Percentiles rank a stretch among this genome's conserved stretches.
Evolutionary conservation across 148 eudicot genomes (phyloP).

Genomic region (Heliosperma pusillum): DNA sequence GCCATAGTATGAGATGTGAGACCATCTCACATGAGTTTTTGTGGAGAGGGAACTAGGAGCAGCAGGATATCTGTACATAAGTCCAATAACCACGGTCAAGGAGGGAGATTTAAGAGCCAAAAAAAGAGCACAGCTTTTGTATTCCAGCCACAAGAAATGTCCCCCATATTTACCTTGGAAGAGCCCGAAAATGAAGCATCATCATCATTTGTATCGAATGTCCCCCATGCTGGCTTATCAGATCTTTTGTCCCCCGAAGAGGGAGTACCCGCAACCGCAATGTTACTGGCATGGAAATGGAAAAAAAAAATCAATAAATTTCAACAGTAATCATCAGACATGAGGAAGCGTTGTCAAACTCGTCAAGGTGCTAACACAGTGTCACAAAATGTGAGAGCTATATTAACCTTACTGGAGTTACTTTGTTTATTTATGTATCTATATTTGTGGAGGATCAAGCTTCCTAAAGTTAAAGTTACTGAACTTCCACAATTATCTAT

Average conservation of each 20-base stretch:
- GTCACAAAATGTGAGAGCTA: too few species aligned
- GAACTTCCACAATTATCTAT: too few species aligned
- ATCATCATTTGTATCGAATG: conserved; percentile 62
- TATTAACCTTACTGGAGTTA: too few species aligned
- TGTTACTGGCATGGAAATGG: conserved; percentile 52
- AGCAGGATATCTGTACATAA: neutral
- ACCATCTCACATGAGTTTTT: too few species aligned
- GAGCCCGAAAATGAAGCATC: conserved; percentile 51
- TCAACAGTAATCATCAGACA: neutral
- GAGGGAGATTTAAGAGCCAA: neutral
- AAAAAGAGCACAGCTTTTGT: too few species aligned
- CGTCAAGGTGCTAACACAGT: too few species aligned
- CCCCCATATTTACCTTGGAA: conserved; percentile 45
- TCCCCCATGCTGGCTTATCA: conserved; percentile 63
- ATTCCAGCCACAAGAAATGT: too few species aligned
- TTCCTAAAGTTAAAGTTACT: too few species aligned
- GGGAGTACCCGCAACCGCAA: conserved; percentile 19
- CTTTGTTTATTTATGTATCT: too few species aligned
- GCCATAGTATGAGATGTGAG: too few species aligned
- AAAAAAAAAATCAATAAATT: neutral
- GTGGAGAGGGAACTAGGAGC: too few species aligned
- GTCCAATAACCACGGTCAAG: neutral
- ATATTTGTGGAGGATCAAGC: too few species aligned
- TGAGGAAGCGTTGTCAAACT: neutral
- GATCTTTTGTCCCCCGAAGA: conserved; percentile 53